A percentile compares a stretch with the other conserved stretches of the same genome.
phyloP scores from a whole-genome alignment of 2,329 filamentous ascomycete genomes.

The Talaromyces sp. region DNA sequence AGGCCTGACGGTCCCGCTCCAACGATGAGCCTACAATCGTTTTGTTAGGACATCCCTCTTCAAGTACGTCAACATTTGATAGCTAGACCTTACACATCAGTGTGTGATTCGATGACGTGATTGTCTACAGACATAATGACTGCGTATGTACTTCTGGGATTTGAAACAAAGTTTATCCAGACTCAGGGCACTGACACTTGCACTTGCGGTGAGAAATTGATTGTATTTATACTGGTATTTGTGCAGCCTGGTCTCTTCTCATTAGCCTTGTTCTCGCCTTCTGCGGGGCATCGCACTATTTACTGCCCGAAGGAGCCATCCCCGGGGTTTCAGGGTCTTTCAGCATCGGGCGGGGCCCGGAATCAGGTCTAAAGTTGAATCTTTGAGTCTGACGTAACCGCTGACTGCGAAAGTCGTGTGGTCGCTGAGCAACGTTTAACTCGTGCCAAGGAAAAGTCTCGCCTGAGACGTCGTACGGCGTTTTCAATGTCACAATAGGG shows the following conservation, averaged over 20 bases:
- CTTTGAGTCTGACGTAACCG: neutral
- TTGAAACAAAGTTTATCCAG: too few relatives aligned
- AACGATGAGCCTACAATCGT: conserved; percentile 39
- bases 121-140: neutral
- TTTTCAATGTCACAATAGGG: too few relatives aligned
- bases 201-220: too few relatives aligned
- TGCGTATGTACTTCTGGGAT: neutral
- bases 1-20: conserved; percentile 55
- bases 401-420: neutral
- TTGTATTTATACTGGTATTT: neutral
- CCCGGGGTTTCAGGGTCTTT: too few relatives aligned
- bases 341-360: too few relatives aligned
- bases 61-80: neutral
- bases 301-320: too few relatives aligned
- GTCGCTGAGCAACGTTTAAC: neutral
- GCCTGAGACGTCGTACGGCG: too few relatives aligned
- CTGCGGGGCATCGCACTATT: too few relatives aligned
- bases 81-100: conserved; percentile 19
- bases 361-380: too few relatives aligned
- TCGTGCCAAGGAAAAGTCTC: neutral
- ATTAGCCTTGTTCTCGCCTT: too few relatives aligned
- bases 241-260: too few relatives aligned
- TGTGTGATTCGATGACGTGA: conserved; percentile 6
- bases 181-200: neutral
- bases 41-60: neutral